Evolutionary conservation across 306 rosid genomes (phyloP).

Genomic region (Bauhinia variegata): DNA sequence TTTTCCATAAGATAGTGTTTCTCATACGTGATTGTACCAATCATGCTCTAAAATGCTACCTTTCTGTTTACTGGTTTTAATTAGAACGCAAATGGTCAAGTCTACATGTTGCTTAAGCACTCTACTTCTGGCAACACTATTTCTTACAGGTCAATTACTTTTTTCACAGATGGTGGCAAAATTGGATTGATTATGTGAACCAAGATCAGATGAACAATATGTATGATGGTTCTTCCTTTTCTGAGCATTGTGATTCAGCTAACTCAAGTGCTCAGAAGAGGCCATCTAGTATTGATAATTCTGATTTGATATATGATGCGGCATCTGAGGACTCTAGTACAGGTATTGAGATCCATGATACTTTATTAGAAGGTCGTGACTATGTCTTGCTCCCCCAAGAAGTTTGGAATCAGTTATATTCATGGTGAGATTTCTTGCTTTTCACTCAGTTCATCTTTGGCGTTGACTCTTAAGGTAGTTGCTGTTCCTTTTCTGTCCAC

Average conservation of each 20-base stretch:
- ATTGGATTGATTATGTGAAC: conserved; percentile 96
- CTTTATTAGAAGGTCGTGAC: conserved; percentile 93
- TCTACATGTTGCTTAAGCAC: conserved; percentile 11
- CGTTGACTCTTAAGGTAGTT: too few species aligned
- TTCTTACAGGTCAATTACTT: conserved; percentile 8
- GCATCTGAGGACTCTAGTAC: conserved; percentile 59
- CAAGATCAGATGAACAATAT: conserved; percentile 76
- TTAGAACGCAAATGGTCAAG: background rate
- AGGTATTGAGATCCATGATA: conserved; percentile 72
- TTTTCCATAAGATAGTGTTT: too few species aligned
- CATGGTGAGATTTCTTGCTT: conserved; percentile 57
- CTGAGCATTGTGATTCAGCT: conserved; percentile 66
- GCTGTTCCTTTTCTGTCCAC: too few species aligned
- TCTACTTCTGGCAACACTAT: conserved; percentile 2
- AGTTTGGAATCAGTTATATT: conserved; percentile 82
- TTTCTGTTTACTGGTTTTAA: too few species aligned
- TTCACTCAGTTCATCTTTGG: conserved; percentile 29
- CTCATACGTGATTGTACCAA: too few species aligned
- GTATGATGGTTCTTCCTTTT: conserved; percentile 65
- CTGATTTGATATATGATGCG: conserved; percentile 74
- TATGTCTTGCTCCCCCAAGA: conserved; percentile 90
- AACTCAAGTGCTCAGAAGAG: conserved; percentile 65
- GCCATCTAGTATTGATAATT: conserved; percentile 85
- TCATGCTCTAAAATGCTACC: too few species aligned
- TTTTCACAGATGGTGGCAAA: conserved; percentile 85